Evolutionary conservation across 1,284 basidiomycete species (phyloP).

Genomic region (Ustilago trichophora): DNA sequence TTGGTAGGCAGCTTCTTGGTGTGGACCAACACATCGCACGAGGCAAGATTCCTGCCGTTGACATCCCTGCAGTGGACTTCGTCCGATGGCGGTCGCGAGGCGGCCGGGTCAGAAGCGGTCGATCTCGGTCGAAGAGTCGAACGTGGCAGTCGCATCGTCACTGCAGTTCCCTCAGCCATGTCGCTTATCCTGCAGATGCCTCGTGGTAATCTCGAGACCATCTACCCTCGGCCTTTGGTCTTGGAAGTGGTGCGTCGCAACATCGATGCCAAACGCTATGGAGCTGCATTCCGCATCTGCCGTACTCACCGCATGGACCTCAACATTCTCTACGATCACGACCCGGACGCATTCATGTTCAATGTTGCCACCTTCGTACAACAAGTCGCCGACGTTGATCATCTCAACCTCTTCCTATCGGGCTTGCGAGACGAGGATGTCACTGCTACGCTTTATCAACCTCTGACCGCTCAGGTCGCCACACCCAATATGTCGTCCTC

Average conservation of each 20-base stretch:
- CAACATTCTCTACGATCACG: conserved; percentile 84
- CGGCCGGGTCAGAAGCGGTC: conserved; percentile 19
- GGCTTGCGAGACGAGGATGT: conserved; percentile 71
- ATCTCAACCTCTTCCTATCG: conserved; percentile 91
- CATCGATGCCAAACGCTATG: conserved; percentile 70
- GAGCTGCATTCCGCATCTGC: conserved; percentile 87
- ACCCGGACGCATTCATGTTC: conserved; percentile 75
- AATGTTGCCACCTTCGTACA: conserved; percentile 73
- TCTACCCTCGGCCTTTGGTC: conserved; percentile 90
- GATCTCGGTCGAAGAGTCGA: conserved; percentile 60
- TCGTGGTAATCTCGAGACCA: conserved; percentile 93
- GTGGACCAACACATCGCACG: conserved; percentile 85
- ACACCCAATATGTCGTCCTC: neutral
- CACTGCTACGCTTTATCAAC: conserved; percentile 66
- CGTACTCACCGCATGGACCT: conserved; percentile 93
- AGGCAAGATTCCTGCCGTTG: conserved; percentile 79
- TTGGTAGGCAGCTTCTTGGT: conserved; percentile 83
- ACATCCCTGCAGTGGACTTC: conserved; percentile 51
- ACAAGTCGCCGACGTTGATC: conserved; percentile 87
- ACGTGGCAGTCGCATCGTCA: conserved; percentile 62
- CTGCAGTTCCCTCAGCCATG: conserved; percentile 72
- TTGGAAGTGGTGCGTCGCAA: conserved; percentile 71
- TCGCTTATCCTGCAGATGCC: conserved; percentile 89
- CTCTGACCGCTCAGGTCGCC: conserved; percentile 27
- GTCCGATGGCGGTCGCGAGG: conserved; percentile 1